Conservation (phyloP, 2,329 filamentous ascomycete species). For the Diaporthe citrichinensis region DNA sequence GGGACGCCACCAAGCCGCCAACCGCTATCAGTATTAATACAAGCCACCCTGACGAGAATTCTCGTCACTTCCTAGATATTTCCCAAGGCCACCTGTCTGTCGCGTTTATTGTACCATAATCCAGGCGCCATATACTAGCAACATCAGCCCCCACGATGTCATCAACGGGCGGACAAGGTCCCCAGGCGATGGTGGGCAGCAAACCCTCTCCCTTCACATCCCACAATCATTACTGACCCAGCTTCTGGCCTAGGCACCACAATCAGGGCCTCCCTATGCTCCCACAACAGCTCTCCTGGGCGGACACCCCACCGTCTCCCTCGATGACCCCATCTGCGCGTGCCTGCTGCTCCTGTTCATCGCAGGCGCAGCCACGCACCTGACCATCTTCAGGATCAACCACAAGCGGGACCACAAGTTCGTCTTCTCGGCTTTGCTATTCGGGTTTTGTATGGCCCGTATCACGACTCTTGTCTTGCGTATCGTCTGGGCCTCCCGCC, state of each 20-base stretch:
- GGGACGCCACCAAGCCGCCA: background rate
- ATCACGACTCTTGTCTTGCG: constrained; percentile 65
- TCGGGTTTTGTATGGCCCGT: constrained; percentile 71
- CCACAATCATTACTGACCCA: background rate
- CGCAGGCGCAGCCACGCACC: constrained; percentile 66
- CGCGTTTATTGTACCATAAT: background rate
- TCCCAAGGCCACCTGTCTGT: background rate
- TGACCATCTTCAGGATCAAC: constrained; percentile 71
- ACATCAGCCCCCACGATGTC: background rate
- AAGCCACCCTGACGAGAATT: background rate
- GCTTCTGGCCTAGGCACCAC: background rate
- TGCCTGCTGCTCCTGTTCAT: constrained; percentile 74
- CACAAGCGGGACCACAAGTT: constrained; percentile 68
- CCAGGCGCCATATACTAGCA: background rate
- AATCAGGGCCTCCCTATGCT: constrained; percentile 55
- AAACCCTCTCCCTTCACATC: background rate
- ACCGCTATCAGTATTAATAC: background rate
- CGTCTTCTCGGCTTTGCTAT: constrained; percentile 68
- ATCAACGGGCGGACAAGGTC: background rate
- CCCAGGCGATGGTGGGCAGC: constrained; percentile 30
- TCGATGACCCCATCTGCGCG: constrained; percentile 76
- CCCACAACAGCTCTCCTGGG: constrained; percentile 66
- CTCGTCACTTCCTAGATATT: background rate
- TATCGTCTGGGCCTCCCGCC: constrained; percentile 65
- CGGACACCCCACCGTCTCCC: constrained; percentile 66